Base-by-base conservation (phyloP, 106 monocot species). In the Allium fistulosum region DNA sequence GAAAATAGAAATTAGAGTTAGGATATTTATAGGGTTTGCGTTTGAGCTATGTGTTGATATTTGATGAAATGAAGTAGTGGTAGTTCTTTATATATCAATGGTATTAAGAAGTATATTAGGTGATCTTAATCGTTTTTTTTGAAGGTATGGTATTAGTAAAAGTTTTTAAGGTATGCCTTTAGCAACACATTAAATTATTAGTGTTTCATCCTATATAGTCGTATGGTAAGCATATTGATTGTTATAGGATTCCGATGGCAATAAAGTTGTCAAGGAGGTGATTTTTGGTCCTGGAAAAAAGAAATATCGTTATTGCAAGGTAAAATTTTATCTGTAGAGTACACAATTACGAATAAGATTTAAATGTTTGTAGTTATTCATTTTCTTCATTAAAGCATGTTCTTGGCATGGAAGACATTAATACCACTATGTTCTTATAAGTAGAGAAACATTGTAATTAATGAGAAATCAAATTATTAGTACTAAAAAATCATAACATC, bases 231-330 rank as follows among this genome's bases (percentile, higher is more conserved):
- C 56, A 15, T 11, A 62, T 49, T 47, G 59, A 12, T 13, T 77
- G 11, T 51, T 15, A 26, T 59, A 96, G 96, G 85, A 84, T 59
- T 72, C 88, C 48, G 91, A 96, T 77, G 91, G 77, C 8, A 92
- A 92, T 69, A 86, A 80, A 65, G 88, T 96, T 68, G 68, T 96
- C 57, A 86, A 80, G 47, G 82, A 92, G 9, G 76, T 86, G 65
- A 92, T 96, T 66, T 96, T 84, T 78, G 91, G 91, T 62, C 82
- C 96, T 26, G 85, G 86, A 28, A 52, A 82, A 52, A 88, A 78
- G 71, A 91, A 70, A 71, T 92, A 92, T 66, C 83, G 96, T 14
- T 88, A 82, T 62, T 96, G 96, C 78, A 96, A 96, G 92, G 96
- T 88, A 81, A 46, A 26, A 26, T n/a, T 69, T 68, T 58, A 17